Percentiles rank a stretch among this genome's conserved stretches.
phyloP scores from a whole-genome alignment of 164 flowering plant species.

The Vitis rupestris region DNA sequence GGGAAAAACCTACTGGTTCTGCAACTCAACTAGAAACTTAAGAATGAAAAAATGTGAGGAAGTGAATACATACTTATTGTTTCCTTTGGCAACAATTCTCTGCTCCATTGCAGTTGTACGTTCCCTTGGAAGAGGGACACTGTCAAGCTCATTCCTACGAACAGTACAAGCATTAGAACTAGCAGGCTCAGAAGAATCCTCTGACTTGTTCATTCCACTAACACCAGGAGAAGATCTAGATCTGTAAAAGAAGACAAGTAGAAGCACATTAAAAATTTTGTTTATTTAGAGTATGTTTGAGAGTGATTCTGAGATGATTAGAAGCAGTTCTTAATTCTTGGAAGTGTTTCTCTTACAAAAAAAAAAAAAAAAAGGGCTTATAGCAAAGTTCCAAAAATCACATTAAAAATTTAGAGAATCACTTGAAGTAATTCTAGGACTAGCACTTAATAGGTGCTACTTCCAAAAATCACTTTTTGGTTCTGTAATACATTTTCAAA shows the following conservation, averaged over 20 bases:
- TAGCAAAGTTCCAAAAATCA: no score
- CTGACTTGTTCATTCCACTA: slow-evolving; percentile 22
- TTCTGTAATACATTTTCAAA: no score
- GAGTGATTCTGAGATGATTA: no score
- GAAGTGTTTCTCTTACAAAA: no score
- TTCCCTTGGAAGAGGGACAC: slow-evolving; percentile 14
- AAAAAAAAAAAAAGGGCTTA: no score
- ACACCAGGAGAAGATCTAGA: slow-evolving; percentile 23
- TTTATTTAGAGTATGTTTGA: not conserved
- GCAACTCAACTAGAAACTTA: not conserved
- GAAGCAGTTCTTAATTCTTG: no score
- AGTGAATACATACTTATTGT: slow-evolving; percentile 20
- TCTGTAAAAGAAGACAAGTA: slow-evolving; percentile 11
- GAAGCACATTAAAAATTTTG: not conserved
- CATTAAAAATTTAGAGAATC: no score
- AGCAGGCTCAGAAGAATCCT: slow-evolving; percentile 20
- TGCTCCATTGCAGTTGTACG: slow-evolving; percentile 16
- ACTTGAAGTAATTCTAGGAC: no score
- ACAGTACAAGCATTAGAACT: slow-evolving; percentile 19
- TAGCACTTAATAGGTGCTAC: no score
- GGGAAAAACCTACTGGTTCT: not conserved
- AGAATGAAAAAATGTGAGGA: not conserved
- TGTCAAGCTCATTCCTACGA: slow-evolving; percentile 21
- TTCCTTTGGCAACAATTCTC: slow-evolving; percentile 19
- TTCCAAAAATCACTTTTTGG: no score